Percentiles rank a stretch among this genome's conserved stretches.
Evolutionary conservation across 2,329 filamentous ascomycete genomes (phyloP).

Genomic region (Saccharata proteae): DNA sequence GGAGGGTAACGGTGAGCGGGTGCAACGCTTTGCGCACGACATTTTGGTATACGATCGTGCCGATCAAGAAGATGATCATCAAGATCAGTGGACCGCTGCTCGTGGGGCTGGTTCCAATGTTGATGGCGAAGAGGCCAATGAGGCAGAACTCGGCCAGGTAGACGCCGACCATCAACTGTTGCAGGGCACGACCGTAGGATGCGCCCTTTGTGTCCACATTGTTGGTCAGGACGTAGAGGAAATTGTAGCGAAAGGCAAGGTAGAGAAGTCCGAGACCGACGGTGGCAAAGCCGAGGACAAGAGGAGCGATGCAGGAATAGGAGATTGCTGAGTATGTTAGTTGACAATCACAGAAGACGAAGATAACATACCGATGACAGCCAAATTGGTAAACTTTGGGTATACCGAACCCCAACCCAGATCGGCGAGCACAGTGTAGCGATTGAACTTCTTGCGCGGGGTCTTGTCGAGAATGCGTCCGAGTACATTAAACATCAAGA

Average conservation of each 20-base stretch:
- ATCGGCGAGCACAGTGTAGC: constrained; percentile 19
- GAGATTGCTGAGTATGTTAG: constrained; percentile 23
- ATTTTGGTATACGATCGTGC: constrained; percentile 10
- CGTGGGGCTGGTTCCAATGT: too few species aligned
- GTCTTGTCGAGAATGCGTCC: constrained; percentile 65
- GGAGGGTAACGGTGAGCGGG: too few species aligned
- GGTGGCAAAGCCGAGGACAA: constrained; percentile 34
- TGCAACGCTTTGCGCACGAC: constrained; percentile 6
- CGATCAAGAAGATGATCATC: constrained; percentile 17
- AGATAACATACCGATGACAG: constrained; percentile 31
- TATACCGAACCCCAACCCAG: constrained; percentile 29
- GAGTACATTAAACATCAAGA: constrained; percentile 61
- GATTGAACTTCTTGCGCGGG: constrained; percentile 39
- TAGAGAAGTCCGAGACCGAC: constrained; percentile 34
- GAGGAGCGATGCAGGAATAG: constrained; percentile 37
- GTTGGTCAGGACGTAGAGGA: constrained; percentile 37
- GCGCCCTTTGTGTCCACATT: constrained; percentile 35
- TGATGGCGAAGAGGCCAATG: constrained; percentile 27
- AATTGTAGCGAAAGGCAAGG: constrained; percentile 36
- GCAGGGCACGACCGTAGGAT: constrained; percentile 33
- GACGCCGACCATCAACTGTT: constrained; percentile 35
- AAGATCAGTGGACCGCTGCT: constrained; percentile 20
- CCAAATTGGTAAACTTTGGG: constrained; percentile 28
- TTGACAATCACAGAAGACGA: not conserved
- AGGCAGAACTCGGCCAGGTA: constrained; percentile 37